Evolutionary conservation across 345 rosid species (phyloP).

Genomic region (Sonneratia alba): DNA sequence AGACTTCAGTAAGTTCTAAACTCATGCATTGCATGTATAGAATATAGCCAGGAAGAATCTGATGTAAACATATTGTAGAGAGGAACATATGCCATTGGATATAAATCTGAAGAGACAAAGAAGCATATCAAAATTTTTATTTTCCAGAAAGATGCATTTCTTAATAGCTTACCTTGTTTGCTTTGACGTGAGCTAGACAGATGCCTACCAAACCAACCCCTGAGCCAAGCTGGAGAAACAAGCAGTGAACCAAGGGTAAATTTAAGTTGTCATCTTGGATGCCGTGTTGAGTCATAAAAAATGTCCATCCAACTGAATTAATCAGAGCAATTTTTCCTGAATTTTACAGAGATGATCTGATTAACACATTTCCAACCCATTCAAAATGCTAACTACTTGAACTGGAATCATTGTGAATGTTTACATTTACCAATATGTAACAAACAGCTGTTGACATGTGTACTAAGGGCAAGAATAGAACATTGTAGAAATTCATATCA

Average conservation of each 20-base stretch:
- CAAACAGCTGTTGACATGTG: background rate
- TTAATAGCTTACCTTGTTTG: constrained; percentile 46
- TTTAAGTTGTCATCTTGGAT: background rate
- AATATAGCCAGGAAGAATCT: background rate
- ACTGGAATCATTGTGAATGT: background rate
- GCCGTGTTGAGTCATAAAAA: background rate
- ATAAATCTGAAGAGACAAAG: background rate
- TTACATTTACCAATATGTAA: background rate
- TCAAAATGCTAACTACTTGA: background rate
- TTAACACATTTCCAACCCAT: background rate
- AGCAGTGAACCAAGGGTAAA: background rate
- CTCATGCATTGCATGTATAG: background rate
- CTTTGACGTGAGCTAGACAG: constrained; percentile 72
- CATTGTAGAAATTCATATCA: background rate
- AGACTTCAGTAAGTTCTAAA: background rate
- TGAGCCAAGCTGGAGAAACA: constrained; percentile 63
- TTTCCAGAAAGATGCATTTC: background rate
- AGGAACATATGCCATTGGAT: background rate
- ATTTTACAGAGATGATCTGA: background rate
- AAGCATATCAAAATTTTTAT: background rate
- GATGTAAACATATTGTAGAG: background rate
- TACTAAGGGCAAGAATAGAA: background rate
- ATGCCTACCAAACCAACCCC: constrained; percentile 85
- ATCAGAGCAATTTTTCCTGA: background rate
- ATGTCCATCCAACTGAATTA: background rate